Conservation (phyloP, 192 early-diverging fungal genomes). For the Dimargaris cristalligena region DNA sequence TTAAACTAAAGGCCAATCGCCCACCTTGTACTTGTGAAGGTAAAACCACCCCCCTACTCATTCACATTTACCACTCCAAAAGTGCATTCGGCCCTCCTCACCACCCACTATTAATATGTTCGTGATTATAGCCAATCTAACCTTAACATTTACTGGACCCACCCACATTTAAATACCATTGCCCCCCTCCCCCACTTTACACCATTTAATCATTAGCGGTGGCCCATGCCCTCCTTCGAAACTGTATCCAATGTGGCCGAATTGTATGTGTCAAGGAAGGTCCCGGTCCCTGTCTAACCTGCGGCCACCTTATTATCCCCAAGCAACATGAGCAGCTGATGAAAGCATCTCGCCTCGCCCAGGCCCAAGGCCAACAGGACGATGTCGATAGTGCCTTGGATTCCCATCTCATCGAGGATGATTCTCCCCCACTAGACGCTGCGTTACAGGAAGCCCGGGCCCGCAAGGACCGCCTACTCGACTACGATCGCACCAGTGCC, state of each 20-base stretch:
- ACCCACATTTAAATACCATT: too few relatives aligned
- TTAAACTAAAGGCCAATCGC: not conserved
- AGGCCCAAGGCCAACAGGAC: not conserved
- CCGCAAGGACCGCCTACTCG: conserved; percentile 25
- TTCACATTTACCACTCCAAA: too few relatives aligned
- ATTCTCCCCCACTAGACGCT: conserved; percentile 1
- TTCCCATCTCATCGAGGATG: too few relatives aligned
- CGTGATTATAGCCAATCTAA: too few relatives aligned
- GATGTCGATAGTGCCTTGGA: not conserved
- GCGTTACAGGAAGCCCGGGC: conserved; percentile 18
- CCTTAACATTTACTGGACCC: too few relatives aligned
- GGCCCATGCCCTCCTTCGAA: conserved; percentile 24
- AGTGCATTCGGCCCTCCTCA: too few relatives aligned
- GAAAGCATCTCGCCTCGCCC: not conserved
- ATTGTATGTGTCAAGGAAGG: conserved; percentile 32
- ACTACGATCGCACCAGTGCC: conserved; percentile 28
- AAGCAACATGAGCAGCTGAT: not conserved
- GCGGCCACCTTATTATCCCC: conserved; percentile 12
- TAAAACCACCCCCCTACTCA: too few relatives aligned
- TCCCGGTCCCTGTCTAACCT: conserved; percentile 30
- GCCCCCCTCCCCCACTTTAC: too few relatives aligned
- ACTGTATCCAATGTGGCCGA: conserved; percentile 33
- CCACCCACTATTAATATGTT: too few relatives aligned
- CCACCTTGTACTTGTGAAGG: not conserved
- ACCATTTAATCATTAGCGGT: too few relatives aligned